These are phyloP conservation scores for Gossypium raimondii DNA, from an alignment of 345 rosid genomes.

Conservation along the genomic window DNA sequence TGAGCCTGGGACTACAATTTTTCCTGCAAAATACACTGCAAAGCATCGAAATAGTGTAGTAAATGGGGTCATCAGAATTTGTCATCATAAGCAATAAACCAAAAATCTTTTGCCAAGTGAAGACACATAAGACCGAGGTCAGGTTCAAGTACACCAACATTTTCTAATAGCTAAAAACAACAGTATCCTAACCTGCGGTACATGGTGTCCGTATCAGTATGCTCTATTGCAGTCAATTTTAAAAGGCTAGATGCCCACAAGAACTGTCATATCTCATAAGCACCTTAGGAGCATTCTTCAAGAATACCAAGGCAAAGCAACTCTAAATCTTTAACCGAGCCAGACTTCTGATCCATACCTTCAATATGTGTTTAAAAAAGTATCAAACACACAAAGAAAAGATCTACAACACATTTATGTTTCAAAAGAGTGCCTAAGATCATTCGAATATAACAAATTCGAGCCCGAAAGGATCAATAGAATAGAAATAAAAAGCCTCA, in stretches of 20 bases:
- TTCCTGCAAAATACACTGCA: slow-evolving; percentile 63
- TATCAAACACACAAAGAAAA: background rate
- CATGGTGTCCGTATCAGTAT: slow-evolving; percentile 40
- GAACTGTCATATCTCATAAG: slow-evolving; percentile 25
- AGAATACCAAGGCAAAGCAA: slow-evolving; percentile 16
- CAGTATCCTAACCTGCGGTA: slow-evolving; percentile 57
- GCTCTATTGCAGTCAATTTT: slow-evolving; percentile 22
- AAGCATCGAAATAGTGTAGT: slow-evolving; percentile 7
- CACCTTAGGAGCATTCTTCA: slow-evolving; percentile 27
- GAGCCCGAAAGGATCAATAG: background rate
- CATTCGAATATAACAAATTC: background rate
- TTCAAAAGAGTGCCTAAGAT: background rate
- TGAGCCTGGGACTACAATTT: slow-evolving; percentile 49
- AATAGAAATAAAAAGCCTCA: background rate
- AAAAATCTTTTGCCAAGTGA: background rate
- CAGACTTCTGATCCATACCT: slow-evolving; percentile 15
- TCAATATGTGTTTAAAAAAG: background rate
- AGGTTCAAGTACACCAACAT: slow-evolving; percentile 6
- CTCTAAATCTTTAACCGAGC: slow-evolving; percentile 7
- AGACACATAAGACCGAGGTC: background rate
- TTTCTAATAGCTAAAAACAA: slow-evolving; percentile 6
- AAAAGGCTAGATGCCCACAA: slow-evolving; percentile 19
- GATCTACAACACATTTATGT: background rate
- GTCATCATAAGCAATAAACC: background rate
- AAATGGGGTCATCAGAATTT: background rate